phyloP scores from a whole-genome alignment of 768 basidiomycete species.

The Cubamyces sp. region DNA sequence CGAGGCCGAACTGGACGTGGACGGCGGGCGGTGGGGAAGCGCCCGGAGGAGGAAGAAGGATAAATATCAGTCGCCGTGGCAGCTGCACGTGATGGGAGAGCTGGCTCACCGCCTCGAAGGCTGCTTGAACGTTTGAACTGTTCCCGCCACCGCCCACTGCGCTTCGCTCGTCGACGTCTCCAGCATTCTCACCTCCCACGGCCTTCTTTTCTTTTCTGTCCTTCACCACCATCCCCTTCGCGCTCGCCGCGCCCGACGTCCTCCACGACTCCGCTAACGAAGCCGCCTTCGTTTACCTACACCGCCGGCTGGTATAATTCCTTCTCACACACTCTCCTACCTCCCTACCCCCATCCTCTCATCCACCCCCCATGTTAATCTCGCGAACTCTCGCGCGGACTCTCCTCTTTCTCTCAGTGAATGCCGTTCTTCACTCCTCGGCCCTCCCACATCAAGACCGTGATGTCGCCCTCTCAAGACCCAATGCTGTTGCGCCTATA shows the following conservation, averaged over 20 bases:
- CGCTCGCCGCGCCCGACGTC: slow-evolving; percentile 20
- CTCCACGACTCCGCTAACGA: slow-evolving; percentile 20
- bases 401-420: slow-evolving; percentile 36
- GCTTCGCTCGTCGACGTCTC: slow-evolving; percentile 13
- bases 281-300: slow-evolving; percentile 22
- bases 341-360: slow-evolving; percentile 13
- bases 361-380: slow-evolving; percentile 18
- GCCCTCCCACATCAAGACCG: slow-evolving; percentile 30
- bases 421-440: slow-evolving; percentile 33
- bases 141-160: slow-evolving; percentile 17
- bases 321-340: slow-evolving; percentile 8
- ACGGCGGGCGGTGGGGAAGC: slow-evolving; percentile 4
- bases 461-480: slow-evolving; percentile 7
- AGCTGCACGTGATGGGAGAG: slow-evolving; percentile 28
- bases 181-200: slow-evolving; percentile 7
- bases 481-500: not conserved
- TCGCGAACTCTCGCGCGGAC: slow-evolving; percentile 29
- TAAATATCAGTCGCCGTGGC: slow-evolving; percentile 25
- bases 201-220: slow-evolving; percentile 16
- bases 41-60: slow-evolving; percentile 9
- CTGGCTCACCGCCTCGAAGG: slow-evolving; percentile 26
- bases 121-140: slow-evolving; percentile 5
- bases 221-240: slow-evolving; percentile 13
- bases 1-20: slow-evolving; percentile 6
- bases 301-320: slow-evolving; percentile 27